A percentile compares a stretch with the other conserved stretches of the same genome.
Evolutionary conservation across 306 rosid species (phyloP).

Genomic region (Astragalus glycyphyllos): DNA sequence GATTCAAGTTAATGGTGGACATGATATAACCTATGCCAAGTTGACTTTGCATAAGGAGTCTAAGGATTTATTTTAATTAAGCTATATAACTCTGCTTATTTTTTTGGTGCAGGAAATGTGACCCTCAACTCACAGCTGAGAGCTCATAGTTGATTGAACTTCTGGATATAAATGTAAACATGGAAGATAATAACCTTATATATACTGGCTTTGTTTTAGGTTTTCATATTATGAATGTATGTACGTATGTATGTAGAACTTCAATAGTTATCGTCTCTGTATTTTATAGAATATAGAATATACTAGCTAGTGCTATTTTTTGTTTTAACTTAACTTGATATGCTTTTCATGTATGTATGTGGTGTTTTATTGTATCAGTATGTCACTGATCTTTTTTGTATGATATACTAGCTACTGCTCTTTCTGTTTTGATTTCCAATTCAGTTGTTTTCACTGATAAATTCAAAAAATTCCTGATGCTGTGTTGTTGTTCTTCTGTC

Average conservation of each 20-base stretch:
- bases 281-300: conserved; percentile 25
- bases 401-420: no score
- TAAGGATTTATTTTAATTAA: background rate
- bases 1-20: background rate
- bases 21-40: no score
- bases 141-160: conserved; percentile 52
- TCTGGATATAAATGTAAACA: conserved; percentile 24
- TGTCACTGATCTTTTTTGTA: no score
- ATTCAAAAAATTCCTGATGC: background rate
- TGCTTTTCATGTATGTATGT: conserved; percentile 12
- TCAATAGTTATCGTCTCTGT: background rate
- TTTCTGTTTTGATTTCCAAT: background rate
- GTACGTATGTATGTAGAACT: conserved; percentile 21
- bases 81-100: conserved; percentile 18
- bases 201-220: conserved; percentile 15
- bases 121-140: conserved; percentile 44
- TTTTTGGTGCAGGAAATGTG: conserved; percentile 52
- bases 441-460: background rate
- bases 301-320: background rate
- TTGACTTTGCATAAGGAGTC: conserved; percentile 1
- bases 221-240: conserved; percentile 28
- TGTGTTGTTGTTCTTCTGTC: background rate
- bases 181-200: conserved; percentile 21
- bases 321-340: conserved; percentile 21
- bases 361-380: no score